phyloP scores from a whole-genome alignment of 1,284 basidiomycete species.

The Mycena sp. region DNA sequence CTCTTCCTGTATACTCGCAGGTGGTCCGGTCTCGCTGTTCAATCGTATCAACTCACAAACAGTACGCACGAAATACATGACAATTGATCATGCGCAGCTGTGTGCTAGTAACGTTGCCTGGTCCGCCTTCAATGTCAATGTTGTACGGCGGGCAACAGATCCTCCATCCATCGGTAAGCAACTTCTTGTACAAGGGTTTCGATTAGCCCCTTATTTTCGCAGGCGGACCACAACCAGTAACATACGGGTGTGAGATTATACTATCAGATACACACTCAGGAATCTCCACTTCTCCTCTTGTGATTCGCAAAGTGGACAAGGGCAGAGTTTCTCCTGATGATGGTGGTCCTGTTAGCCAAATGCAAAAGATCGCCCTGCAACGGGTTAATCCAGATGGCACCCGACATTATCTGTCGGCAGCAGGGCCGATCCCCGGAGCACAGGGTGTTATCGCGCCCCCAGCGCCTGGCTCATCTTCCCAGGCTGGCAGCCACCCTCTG shows the following conservation, averaged over 20 bases:
- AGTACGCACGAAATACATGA: conserved; percentile 97
- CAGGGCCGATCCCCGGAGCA: conserved; percentile 83
- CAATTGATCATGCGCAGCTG: conserved; percentile 84
- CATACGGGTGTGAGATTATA: conserved; percentile 91
- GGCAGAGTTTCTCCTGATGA: conserved; percentile 84
- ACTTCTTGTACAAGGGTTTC: conserved; percentile 61
- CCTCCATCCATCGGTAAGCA: conserved; percentile 66
- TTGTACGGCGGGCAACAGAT: conserved; percentile 72
- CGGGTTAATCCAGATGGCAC: conserved; percentile 83
- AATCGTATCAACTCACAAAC: conserved; percentile 98
- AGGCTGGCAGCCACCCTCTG: conserved; percentile 82
- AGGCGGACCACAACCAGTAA: conserved; percentile 82
- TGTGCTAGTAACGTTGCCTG: conserved; percentile 89
- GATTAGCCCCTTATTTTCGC: conserved; percentile 44
- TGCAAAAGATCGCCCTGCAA: conserved; percentile 95
- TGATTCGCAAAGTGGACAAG: conserved; percentile 94
- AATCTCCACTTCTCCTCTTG: conserved; percentile 85
- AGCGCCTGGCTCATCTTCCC: conserved; percentile 73
- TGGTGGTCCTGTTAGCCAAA: conserved; percentile 92
- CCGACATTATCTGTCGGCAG: conserved; percentile 83
- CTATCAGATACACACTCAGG: conserved; percentile 88
- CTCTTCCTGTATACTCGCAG: conserved; percentile 89
- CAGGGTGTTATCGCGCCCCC: conserved; percentile 70
- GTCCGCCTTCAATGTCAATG: conserved; percentile 95
- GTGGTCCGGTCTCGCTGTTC: conserved; percentile 93